Percentiles rank a stretch among this genome's conserved stretches.
These are phyloP conservation scores for Pseudoturritis turrita DNA, from an alignment of 345 rosid species.

Conservation along the genomic window DNA sequence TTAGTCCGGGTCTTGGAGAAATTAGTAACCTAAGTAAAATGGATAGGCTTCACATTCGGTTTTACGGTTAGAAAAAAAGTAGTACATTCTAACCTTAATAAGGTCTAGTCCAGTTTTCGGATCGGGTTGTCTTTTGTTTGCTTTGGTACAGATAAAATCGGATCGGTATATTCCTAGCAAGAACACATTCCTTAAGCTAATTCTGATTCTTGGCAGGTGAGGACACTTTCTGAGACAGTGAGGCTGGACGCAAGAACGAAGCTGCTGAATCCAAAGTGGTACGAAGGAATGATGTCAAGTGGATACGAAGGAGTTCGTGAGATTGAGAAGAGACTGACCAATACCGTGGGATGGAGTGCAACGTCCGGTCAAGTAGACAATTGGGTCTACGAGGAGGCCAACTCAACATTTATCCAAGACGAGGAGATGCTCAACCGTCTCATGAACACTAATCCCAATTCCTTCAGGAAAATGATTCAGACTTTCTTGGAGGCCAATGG, in stretches of 20 bases:
- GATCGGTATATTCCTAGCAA: no score
- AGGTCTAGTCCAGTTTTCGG: background rate
- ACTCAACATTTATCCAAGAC: slow-evolving; percentile 87
- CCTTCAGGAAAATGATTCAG: slow-evolving; percentile 89
- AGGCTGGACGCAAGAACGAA: slow-evolving; percentile 91
- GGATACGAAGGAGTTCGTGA: slow-evolving; percentile 98
- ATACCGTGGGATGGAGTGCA: slow-evolving; percentile 99
- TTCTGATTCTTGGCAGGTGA: slow-evolving; percentile 49
- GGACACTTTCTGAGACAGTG: slow-evolving; percentile 84
- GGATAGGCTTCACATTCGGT: no score
- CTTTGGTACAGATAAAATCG: no score
- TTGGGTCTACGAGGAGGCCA: slow-evolving; percentile 97
- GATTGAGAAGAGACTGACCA: slow-evolving; percentile 91
- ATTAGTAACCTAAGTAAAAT: no score
- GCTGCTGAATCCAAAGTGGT: slow-evolving; percentile 96
- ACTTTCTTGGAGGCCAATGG: slow-evolving; percentile 98
- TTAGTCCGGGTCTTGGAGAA: no score
- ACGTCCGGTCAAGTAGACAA: slow-evolving; percentile 98
- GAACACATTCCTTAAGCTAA: background rate
- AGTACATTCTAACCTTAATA: no score
- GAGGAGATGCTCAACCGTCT: slow-evolving; percentile 91
- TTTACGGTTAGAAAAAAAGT: background rate
- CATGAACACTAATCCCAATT: slow-evolving; percentile 84
- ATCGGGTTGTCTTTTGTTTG: no score
- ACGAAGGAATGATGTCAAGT: slow-evolving; percentile 95